A percentile compares a stretch with the other conserved stretches of the same genome.
Conservation (phyloP, 805 yeast species). For the Ogataea ramenticola region DNA sequence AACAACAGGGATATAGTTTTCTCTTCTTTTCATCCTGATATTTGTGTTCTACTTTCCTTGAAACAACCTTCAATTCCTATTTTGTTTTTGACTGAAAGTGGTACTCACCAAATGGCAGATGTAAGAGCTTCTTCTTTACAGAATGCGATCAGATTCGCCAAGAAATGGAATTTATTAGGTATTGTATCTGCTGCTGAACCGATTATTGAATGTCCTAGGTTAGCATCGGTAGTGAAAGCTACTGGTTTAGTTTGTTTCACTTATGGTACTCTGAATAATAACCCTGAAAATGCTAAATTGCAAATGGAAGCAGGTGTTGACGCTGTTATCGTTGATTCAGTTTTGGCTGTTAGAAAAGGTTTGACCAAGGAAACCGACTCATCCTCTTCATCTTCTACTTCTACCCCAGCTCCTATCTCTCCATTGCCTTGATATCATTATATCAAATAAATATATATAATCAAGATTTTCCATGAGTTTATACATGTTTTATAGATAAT, state of each 20-base stretch:
- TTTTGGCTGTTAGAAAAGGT: conserved; percentile 85
- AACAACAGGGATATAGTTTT: conserved; percentile 81
- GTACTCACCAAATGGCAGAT: conserved; percentile 83
- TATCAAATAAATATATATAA: too few relatives aligned
- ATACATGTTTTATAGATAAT: too few relatives aligned
- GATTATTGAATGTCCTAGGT: conserved; percentile 80
- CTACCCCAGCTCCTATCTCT: too few relatives aligned
- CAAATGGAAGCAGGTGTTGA: conserved; percentile 95
- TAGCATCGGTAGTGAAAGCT: conserved; percentile 85
- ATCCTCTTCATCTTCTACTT: not conserved
- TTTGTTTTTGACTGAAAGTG: conserved; percentile 82
- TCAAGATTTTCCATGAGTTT: too few relatives aligned
- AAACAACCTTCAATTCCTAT: conserved; percentile 94
- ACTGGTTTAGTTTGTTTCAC: conserved; percentile 91
- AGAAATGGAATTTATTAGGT: conserved; percentile 86
- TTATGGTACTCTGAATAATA: conserved; percentile 79
- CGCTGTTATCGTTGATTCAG: conserved; percentile 97
- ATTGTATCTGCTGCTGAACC: conserved; percentile 87
- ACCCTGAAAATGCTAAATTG: conserved; percentile 72
- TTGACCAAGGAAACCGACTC: conserved; percentile 29
- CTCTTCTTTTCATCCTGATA: conserved; percentile 92
- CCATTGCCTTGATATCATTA: too few relatives aligned
- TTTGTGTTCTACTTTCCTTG: conserved; percentile 75
- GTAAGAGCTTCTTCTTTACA: conserved; percentile 81
- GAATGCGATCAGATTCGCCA: conserved; percentile 85